Conservation (phyloP, 345 rosid species). For the Bruguiera sexangula region DNA sequence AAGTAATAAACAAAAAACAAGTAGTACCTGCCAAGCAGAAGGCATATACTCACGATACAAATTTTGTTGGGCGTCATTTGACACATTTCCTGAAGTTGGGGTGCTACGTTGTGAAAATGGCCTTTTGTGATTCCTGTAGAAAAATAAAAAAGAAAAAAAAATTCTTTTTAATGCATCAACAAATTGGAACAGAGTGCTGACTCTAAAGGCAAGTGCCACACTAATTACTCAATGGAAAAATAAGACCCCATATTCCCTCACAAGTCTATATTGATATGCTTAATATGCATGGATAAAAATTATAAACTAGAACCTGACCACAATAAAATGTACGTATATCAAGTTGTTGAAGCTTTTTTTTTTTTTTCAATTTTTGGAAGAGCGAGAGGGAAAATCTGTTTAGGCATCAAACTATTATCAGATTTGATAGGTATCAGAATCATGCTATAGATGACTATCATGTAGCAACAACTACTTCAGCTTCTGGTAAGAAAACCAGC, state of each 20-base stretch:
- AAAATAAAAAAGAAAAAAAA: neutral
- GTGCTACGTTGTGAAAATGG: conserved; percentile 19
- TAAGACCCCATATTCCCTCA: neutral
- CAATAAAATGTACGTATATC: neutral
- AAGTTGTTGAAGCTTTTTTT: neutral
- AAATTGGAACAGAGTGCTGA: neutral
- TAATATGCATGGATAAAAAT: neutral
- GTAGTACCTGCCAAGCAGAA: conserved; percentile 72
- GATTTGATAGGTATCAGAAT: too few relatives aligned
- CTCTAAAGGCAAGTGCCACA: neutral
- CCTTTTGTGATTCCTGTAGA: conserved; percentile 34
- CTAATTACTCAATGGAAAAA: neutral
- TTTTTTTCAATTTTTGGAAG: neutral
- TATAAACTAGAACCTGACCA: neutral
- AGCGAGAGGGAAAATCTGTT: too few relatives aligned
- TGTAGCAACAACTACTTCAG: too few relatives aligned
- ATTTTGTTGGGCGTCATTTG: conserved; percentile 34
- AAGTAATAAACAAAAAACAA: neutral
- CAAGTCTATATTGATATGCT: too few relatives aligned
- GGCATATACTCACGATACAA: conserved; percentile 76
- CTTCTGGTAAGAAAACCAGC: too few relatives aligned
- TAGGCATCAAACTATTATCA: too few relatives aligned
- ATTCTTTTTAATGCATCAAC: neutral
- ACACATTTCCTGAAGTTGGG: conserved; percentile 22
- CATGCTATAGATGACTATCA: too few relatives aligned